Percentiles rank a stretch among this genome's conserved stretches.
These are phyloP conservation scores for Endothia cerciana DNA, from an alignment of 2,329 filamentous ascomycete species.

Conservation along the genomic window DNA sequence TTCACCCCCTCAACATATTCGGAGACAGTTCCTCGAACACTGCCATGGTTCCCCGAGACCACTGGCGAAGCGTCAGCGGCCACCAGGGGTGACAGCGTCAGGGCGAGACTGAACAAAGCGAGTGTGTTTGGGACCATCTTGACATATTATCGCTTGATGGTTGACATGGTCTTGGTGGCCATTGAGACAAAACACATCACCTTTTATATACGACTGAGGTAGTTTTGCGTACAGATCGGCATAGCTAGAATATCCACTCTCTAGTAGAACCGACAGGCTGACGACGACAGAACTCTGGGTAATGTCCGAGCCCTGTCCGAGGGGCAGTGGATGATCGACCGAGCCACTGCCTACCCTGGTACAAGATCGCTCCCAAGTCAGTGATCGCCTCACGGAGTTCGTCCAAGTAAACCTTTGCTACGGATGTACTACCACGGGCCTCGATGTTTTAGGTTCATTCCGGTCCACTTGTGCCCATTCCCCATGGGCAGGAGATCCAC, in stretches of 20 bases:
- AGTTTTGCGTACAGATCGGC: not conserved
- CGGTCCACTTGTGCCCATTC: not conserved
- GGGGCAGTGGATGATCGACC: not conserved
- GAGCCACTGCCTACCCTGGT: not conserved
- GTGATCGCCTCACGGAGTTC: not conserved
- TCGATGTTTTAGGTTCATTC: not conserved
- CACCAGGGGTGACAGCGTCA: conserved; percentile 1
- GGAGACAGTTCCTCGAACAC: conserved; percentile 32
- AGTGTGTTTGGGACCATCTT: not conserved
- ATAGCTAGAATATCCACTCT: not conserved
- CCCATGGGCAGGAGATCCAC: not conserved
- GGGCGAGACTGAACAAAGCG: not conserved
- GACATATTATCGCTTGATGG: not conserved
- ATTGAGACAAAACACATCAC: not conserved
- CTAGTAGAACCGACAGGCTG: not conserved
- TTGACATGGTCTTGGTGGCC: not conserved
- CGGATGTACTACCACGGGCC: not conserved
- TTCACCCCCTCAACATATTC: conserved; percentile 32
- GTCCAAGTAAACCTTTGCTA: not conserved
- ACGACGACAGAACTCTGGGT: not conserved
- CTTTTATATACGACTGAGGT: not conserved
- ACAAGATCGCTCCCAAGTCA: not conserved
- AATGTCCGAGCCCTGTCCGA: conserved; percentile 1
- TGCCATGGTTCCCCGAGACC: conserved; percentile 20
- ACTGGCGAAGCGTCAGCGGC: conserved; percentile 7